Percentiles rank a stretch among this genome's conserved stretches.
Evolutionary conservation across 805 yeast species (phyloP).

Genomic region (Dipodascus geniculatus): DNA sequence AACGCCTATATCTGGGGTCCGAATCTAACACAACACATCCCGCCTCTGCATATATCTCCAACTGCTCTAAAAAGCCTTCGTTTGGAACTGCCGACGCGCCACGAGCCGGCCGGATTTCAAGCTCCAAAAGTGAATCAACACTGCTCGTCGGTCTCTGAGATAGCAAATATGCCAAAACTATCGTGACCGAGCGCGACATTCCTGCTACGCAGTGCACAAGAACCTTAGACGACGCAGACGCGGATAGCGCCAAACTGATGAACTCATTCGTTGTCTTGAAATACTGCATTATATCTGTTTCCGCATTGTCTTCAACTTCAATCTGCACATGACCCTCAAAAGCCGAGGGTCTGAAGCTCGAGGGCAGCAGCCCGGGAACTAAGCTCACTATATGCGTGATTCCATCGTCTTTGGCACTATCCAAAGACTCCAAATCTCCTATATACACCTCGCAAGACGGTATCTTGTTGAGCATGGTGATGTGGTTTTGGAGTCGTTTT

Average conservation of each 20-base stretch:
- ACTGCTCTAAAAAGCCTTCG: constrained; percentile 60
- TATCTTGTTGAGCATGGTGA: background rate
- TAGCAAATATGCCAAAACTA: constrained; percentile 84
- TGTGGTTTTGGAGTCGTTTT: background rate
- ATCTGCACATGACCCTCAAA: constrained; percentile 36
- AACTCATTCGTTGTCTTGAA: constrained; percentile 53
- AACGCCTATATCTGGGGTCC: constrained; percentile 29
- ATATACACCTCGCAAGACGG: background rate
- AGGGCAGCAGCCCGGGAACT: background rate
- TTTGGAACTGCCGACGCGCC: constrained; percentile 58
- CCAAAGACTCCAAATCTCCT: constrained; percentile 3
- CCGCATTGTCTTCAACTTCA: constrained; percentile 60
- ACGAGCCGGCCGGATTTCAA: constrained; percentile 45
- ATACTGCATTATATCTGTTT: constrained; percentile 50
- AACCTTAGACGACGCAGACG: constrained; percentile 18
- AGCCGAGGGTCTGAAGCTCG: constrained; percentile 6
- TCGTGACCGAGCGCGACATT: constrained; percentile 79
- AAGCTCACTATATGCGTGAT: background rate
- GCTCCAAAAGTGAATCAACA: constrained; percentile 55
- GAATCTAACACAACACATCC: constrained; percentile 23
- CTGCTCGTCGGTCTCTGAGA: constrained; percentile 44
- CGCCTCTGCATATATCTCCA: constrained; percentile 44
- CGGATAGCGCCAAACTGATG: constrained; percentile 43
- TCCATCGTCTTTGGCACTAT: background rate
- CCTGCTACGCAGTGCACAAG: constrained; percentile 68